Percentiles rank a stretch among this genome's conserved stretches.
phyloP scores from a whole-genome alignment of 257 asterid genomes.

The Jacaranda mimosifolia region DNA sequence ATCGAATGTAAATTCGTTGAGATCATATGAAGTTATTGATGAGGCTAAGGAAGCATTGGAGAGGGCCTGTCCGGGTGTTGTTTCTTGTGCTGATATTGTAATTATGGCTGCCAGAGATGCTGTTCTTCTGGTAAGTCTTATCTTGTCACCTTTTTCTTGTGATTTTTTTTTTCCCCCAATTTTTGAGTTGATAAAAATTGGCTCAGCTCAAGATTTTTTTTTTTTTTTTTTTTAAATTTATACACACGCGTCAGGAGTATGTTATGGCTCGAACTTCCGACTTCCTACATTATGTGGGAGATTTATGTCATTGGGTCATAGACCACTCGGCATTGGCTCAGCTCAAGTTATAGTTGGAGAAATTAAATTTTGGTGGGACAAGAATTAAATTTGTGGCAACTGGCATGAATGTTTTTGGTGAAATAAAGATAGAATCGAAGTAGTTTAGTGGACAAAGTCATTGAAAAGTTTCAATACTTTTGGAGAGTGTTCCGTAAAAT shows the following conservation, averaged over 20 bases:
- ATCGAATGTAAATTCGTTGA: slow-evolving; percentile 80
- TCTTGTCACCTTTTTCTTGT: not conserved
- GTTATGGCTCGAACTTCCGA: too few relatives aligned
- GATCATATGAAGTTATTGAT: slow-evolving; percentile 82
- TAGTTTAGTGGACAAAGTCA: not conserved
- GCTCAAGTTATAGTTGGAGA: not conserved
- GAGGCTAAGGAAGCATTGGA: slow-evolving; percentile 78
- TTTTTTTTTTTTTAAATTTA: too few relatives aligned
- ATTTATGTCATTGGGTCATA: too few relatives aligned
- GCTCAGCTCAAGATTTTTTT: too few relatives aligned
- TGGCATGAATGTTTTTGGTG: not conserved
- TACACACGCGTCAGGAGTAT: too few relatives aligned
- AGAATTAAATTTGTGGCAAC: too few relatives aligned
- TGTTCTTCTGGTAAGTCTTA: slow-evolving; percentile 66
- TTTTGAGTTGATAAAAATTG: not conserved
- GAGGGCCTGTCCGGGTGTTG: slow-evolving; percentile 69
- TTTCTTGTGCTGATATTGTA: slow-evolving; percentile 93
- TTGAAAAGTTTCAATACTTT: not conserved
- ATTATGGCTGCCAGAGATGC: slow-evolving; percentile 98
- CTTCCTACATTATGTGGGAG: too few relatives aligned
- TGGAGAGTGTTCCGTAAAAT: not conserved
- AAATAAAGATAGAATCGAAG: not conserved
- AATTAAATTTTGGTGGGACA: not conserved
- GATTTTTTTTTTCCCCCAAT: not conserved
- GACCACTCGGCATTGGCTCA: too few relatives aligned